Percentiles rank a stretch among this genome's conserved stretches.
These are phyloP conservation scores for Globisporangium radiosum DNA, from an alignment of 352 stramenopile genomes.

Conservation along the genomic window DNA sequence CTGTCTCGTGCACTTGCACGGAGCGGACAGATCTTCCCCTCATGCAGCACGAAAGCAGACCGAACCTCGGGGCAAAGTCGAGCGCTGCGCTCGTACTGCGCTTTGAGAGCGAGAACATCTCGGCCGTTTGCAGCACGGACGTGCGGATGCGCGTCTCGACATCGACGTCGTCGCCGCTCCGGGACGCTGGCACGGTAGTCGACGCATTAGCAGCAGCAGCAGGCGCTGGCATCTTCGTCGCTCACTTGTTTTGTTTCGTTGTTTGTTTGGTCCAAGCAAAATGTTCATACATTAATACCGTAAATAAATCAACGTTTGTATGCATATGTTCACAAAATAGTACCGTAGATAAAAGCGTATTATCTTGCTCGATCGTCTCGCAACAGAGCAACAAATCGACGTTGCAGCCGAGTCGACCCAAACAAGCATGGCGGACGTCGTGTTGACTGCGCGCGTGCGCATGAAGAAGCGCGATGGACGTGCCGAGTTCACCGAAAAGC, in stretches of 20 bases:
- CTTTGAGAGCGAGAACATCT: conserved; percentile 72
- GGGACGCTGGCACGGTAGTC: not conserved
- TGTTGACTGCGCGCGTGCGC: conserved; percentile 48
- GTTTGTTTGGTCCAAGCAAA: too few species aligned
- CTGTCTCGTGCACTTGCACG: too few species aligned
- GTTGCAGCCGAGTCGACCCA: not conserved
- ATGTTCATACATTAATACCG: too few species aligned
- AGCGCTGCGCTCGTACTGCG: conserved; percentile 28
- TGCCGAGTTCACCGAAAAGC: conserved; percentile 50
- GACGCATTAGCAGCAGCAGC: not conserved
- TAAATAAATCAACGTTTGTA: too few species aligned
- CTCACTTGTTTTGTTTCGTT: not conserved
- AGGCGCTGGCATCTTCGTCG: not conserved
- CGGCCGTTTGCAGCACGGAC: conserved; percentile 58
- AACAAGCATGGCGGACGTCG: conserved; percentile 8
- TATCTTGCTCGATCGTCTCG: too few species aligned
- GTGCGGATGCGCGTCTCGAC: conserved; percentile 42
- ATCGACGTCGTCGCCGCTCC: not conserved
- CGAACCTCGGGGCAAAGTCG: conserved; percentile 59
- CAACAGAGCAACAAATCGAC: too few species aligned
- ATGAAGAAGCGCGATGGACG: conserved; percentile 78
- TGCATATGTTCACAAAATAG: too few species aligned
- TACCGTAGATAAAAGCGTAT: too few species aligned
- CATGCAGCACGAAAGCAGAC: not conserved
- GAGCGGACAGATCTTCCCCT: not conserved